Base-by-base conservation (phyloP, 2,329 filamentous ascomycete genomes). In the Phyllosticta citrichinensis region DNA sequence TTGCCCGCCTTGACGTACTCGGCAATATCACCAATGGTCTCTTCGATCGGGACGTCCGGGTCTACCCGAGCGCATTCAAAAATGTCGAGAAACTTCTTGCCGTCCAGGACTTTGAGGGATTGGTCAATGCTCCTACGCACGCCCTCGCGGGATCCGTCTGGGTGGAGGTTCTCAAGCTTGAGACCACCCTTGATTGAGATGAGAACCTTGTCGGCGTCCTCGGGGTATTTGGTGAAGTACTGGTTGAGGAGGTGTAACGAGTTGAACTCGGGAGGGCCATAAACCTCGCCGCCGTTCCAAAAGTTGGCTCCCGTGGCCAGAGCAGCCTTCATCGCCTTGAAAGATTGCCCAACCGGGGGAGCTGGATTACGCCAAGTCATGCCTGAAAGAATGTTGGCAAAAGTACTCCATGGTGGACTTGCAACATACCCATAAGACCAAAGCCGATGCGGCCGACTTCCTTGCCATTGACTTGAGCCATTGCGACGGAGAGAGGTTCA, bases 161-260 rank as follows among this genome's bases (percentile, higher is more conserved):
- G 72, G 3, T 57, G 66, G 62, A 76, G 60, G 19, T 65, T 63
- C 5, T 73, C 73, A 8, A 66, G 67, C 61, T 71, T 66, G 22
- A 72, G 40, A 3, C 77, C 78, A 10, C 79, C 78, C 65, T 81
- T 81, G 71, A 82, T 77, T n/a, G 71, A 76, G 19, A 82, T 64
- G 10, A 79, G 75, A n/a, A 81, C 74, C 64, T 80, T 79, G 30
- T 74, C 68, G 0, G 77, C 78, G 64, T 82, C 79, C 40, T 74
- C 74, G 5, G 80, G 80, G 63, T 81, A 78, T 65, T 78, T 75
- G 25, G 73, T 73, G 65, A 82, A 82, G 67, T 82, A 82, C 56
- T 75, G 75, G 22, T 76, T 74, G 24, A 82, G 72, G 6, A 82
- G 69, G 33, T 79, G 75, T 0, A 81, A 71, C 11, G 73, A 76